These are phyloP conservation scores for Fusarium cyanostomum DNA, from an alignment of 2,329 filamentous ascomycete species.

Conservation along the genomic window DNA sequence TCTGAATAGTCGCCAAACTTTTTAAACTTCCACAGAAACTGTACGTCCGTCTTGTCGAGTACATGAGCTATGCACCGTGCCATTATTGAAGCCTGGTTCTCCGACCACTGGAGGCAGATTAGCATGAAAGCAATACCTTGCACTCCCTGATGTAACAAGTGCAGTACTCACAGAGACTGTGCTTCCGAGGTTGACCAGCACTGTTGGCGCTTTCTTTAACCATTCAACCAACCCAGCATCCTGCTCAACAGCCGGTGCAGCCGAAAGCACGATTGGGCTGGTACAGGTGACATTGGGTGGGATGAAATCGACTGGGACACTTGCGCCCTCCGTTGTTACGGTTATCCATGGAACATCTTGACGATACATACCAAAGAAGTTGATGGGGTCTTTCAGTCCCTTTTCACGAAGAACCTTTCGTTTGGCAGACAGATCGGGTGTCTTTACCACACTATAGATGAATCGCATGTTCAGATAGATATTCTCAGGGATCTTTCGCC, in stretches of 20 bases:
- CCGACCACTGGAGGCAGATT: neutral
- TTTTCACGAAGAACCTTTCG: conserved; percentile 33
- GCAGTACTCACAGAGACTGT: conserved; percentile 15
- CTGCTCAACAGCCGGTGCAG: conserved; percentile 47
- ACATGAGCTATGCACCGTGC: conserved; percentile 38
- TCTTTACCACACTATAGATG: conserved; percentile 43
- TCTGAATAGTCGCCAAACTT: conserved; percentile 27
- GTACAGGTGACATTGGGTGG: conserved; percentile 42
- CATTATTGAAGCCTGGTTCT: conserved; percentile 26
- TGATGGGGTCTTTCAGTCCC: conserved; percentile 35
- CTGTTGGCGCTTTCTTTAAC: conserved; percentile 53
- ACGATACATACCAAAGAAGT: conserved; percentile 38
- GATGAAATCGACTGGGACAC: neutral
- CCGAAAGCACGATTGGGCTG: conserved; percentile 57
- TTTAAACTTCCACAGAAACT: conserved; percentile 49
- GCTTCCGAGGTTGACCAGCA: conserved; percentile 60
- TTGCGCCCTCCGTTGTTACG: conserved; percentile 39
- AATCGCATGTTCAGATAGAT: conserved; percentile 47
- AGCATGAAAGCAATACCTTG: neutral
- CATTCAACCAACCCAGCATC: conserved; percentile 56
- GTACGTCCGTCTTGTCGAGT: conserved; percentile 35
- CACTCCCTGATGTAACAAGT: too few relatives aligned
- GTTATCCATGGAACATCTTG: conserved; percentile 45
- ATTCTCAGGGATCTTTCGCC: conserved; percentile 44
- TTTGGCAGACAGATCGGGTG: conserved; percentile 39